Base-by-base conservation (phyloP, 2,329 filamentous ascomycete genomes). In the Nannizzia gypsea region DNA sequence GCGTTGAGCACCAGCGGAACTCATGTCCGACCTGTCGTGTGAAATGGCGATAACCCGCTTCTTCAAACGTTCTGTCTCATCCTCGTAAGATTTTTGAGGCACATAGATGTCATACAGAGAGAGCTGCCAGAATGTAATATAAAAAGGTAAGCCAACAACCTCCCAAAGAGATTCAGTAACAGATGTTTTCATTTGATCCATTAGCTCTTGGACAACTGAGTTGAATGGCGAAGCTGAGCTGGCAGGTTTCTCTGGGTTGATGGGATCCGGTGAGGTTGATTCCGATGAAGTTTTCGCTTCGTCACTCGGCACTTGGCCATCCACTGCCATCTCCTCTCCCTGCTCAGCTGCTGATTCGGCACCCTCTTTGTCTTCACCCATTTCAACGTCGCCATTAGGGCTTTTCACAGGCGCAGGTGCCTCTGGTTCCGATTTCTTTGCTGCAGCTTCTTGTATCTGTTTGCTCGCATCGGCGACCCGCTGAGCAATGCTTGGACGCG, bases 121-220 rank as follows among this genome's bases (percentile, higher is more conserved):
- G 11, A 96, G 79, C 57, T 91, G 86, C 93, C 93, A 99, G 74
- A 99, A 99, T 0, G 88, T 88, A 48, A 88, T 83, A 68, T 90
- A 96, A 70, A 96, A 92, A 31, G 88, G 84, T 0, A 90, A 80
- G 48, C 84, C 90, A 57, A 96, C 81, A 56, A 82, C 83, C 9
- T 82, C 77, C 79, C 86, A 90, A 3, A 84, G 81, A 6, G 83
- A 80, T 1, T 81, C 73, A 0, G 87, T 82, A 9, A 89, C 71
- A 0, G 81, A 76, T 4, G 77, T 75, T 61, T 82, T 81, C 17
- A 96, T 80, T 31, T 84, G 80, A 6, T 87, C 81, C 60, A 91
- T 86, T 17, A 96, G 77, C 3, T 85, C 84, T 63, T 88, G 84
- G 56, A 97, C 80, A 1, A 88, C 82, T 24, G 87, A 84, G 64